Evolutionary conservation across 768 basidiomycete species (phyloP).

Genomic region (Trametes elegans): DNA sequence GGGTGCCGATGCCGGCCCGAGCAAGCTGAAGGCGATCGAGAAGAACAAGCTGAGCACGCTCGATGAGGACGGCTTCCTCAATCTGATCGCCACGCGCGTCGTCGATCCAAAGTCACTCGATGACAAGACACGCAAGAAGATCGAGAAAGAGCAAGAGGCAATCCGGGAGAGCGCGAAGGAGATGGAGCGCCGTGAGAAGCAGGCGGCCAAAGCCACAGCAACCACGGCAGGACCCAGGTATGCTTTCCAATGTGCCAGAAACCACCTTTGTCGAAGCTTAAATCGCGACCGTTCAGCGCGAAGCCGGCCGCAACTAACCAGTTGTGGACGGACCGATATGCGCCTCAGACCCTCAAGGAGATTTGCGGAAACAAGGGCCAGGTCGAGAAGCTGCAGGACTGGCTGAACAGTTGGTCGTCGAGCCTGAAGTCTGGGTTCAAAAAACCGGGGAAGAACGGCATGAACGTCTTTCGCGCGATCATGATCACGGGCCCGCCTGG

Average conservation of each 20-base stretch:
- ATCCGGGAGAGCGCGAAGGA: slow-evolving; percentile 72
- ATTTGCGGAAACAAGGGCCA: slow-evolving; percentile 93
- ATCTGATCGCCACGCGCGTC: slow-evolving; percentile 71
- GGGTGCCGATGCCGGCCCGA: slow-evolving; percentile 83
- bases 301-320: slow-evolving; percentile 42
- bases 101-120: slow-evolving; percentile 41
- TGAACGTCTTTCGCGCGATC: slow-evolving; percentile 84
- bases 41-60: slow-evolving; percentile 75
- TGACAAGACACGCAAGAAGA: slow-evolving; percentile 77
- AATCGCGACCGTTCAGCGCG: not conserved
- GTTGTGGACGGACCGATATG: slow-evolving; percentile 95
- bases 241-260: not conserved
- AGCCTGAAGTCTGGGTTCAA: slow-evolving; percentile 80
- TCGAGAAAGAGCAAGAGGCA: slow-evolving; percentile 75
- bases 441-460: slow-evolving; percentile 89
- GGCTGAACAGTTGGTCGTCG: slow-evolving; percentile 84
- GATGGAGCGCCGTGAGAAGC: slow-evolving; percentile 72
- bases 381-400: slow-evolving; percentile 84
- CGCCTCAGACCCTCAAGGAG: slow-evolving; percentile 83
- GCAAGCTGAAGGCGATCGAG: slow-evolving; percentile 84
- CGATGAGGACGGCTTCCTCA: slow-evolving; percentile 83
- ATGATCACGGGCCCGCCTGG: slow-evolving; percentile 94
- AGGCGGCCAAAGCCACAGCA: slow-evolving; percentile 38
- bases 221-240: slow-evolving; percentile 13
- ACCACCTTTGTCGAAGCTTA: not conserved